A percentile compares a stretch with the other conserved stretches of the same genome.
Conservation (phyloP, 257 asterid genomes). For the Przewalskia tangutica region DNA sequence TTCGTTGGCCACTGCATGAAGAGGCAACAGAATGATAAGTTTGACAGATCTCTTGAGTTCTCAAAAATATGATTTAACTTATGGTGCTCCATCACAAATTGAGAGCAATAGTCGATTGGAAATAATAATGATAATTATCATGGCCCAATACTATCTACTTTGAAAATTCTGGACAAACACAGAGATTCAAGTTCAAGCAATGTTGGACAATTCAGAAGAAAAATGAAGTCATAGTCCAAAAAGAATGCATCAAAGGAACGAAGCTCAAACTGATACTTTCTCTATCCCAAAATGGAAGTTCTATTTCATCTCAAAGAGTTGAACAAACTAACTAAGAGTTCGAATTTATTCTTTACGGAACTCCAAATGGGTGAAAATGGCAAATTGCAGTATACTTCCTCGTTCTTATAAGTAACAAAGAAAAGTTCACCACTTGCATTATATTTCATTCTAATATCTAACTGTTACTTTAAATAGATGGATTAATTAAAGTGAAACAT, state of each 20-base stretch:
- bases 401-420: background rate
- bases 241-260: background rate
- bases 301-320: background rate
- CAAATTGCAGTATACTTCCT: background rate
- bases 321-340: background rate
- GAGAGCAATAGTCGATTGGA: background rate
- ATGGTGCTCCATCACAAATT: background rate
- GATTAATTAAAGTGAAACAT: background rate
- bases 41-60: background rate
- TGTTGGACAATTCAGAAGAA: background rate
- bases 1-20: slow-evolving; percentile 72
- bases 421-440: background rate
- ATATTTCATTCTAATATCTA: background rate
- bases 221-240: background rate
- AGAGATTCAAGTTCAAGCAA: background rate
- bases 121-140: background rate
- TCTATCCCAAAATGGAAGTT: background rate
- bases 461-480: background rate
- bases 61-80: background rate
- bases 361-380: background rate
- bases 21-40: slow-evolving; percentile 1
- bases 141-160: background rate
- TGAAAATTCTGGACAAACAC: background rate
- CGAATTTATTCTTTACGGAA: background rate
- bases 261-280: background rate